Base-by-base conservation (phyloP, 495 filamentous ascomycete species). In the Apodospora peruviana region DNA sequence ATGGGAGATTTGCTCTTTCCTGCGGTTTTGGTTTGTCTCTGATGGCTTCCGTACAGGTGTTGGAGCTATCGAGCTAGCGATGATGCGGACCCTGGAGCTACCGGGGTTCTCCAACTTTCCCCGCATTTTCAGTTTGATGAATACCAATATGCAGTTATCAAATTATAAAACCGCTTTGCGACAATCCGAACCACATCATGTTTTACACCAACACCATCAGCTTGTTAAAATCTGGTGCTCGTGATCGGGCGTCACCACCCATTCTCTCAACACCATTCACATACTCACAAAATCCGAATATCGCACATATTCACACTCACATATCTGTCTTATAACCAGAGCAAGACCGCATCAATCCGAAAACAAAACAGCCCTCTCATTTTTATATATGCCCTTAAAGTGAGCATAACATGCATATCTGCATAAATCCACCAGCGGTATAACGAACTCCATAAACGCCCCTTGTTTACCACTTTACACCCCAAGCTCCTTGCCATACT, bases 21-120 rank as follows among this genome's bases (percentile, higher is more conserved):
- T 32, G 7, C 27, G 14, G n/a, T n/a, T n/a, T n/a, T n/a, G n/a
- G n/a, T n/a, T n/a, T n/a, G n/a, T n/a, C n/a, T n/a, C n/a, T n/a
- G n/a, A n/a, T n/a, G n/a, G n/a, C n/a, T n/a, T n/a, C n/a, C n/a
- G 14, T 17, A 24, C 8, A 20, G 20, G n/a, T 38, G 27, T 24
- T 17, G 43, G 22, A n/a, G 29, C 24, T n/a, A n/a, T n/a, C n/a
- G n/a, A n/a, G 32, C 4, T 40, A 24, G 17, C 25, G 16, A 45
- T 36, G 45, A 54, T 25, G 46, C 35, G 17, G 12, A 17, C 4
- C 10, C 40, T 24, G 45, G 23, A 1, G 21, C 39, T 47, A 32
- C 7, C 27, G 14, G 14, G 39, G 8, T 41, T 41, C 48, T 43
- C 49, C 55, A 53, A 50, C 38, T 49, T 45, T 54, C 56, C 37